These are phyloP conservation scores for Trametes elegans DNA, from an alignment of 768 basidiomycete genomes.

Conservation along the genomic window DNA sequence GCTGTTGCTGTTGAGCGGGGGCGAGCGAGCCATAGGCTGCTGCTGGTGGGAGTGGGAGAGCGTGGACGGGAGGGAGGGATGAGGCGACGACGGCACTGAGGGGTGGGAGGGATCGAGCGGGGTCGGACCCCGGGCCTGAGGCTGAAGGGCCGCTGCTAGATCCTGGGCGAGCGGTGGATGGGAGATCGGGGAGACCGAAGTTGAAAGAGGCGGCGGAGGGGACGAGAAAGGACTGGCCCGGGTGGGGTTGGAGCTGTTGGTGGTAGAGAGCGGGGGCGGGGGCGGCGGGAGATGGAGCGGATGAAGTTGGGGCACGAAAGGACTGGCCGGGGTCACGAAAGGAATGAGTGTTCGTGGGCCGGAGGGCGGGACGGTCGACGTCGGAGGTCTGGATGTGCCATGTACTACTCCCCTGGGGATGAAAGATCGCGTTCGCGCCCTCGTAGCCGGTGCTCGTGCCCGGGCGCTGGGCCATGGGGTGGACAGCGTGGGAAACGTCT, in stretches of 20 bases:
- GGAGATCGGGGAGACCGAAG: constrained; percentile 41
- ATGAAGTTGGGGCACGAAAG: constrained; percentile 65
- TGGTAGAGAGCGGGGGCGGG: constrained; percentile 25
- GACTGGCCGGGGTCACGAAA: constrained; percentile 81
- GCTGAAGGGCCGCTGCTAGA: constrained; percentile 50
- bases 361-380: constrained; percentile 36
- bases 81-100: constrained; percentile 78
- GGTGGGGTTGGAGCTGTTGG: constrained; percentile 30
- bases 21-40: constrained; percentile 37
- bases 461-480: constrained; percentile 54
- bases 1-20: constrained; percentile 37
- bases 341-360: constrained; percentile 54
- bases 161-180: constrained; percentile 42
- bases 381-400: constrained; percentile 42
- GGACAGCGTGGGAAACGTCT: constrained; percentile 30
- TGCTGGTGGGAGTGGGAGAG: constrained; percentile 35
- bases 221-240: constrained; percentile 69
- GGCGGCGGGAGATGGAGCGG: constrained; percentile 39
- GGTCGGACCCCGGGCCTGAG: constrained; percentile 44
- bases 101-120: constrained; percentile 61
- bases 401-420: constrained; percentile 24
- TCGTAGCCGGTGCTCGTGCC: constrained; percentile 78
- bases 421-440: constrained; percentile 35
- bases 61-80: constrained; percentile 46
- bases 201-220: constrained; percentile 48